Evolutionary conservation across 1,284 basidiomycete genomes (phyloP).

Genomic region (Leccinum pachyderme): DNA sequence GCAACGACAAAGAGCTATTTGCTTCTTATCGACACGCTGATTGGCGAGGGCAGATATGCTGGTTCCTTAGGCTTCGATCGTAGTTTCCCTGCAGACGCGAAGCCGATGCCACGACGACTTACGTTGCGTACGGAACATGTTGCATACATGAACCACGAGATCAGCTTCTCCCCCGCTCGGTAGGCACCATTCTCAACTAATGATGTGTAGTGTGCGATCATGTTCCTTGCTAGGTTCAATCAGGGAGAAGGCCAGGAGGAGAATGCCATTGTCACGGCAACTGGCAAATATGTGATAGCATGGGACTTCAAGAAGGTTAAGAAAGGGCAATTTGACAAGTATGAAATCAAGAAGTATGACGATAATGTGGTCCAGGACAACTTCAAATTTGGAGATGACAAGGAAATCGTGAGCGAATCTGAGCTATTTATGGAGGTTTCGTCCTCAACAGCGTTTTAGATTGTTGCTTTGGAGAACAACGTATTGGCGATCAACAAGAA

Average conservation of each 20-base stretch:
- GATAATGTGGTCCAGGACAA: constrained; percentile 94
- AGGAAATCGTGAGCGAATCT: constrained; percentile 74
- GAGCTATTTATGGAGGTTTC: not conserved
- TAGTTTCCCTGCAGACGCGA: constrained; percentile 91
- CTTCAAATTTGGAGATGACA: constrained; percentile 94
- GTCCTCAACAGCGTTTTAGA: constrained; percentile 42
- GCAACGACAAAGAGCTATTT: constrained; percentile 96
- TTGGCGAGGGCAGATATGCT: constrained; percentile 86
- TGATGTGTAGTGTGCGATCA: not conserved
- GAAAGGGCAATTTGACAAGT: constrained; percentile 86
- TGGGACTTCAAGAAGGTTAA: constrained; percentile 98
- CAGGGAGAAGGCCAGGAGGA: constrained; percentile 84
- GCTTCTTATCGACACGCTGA: constrained; percentile 92
- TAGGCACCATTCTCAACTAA: constrained; percentile 32
- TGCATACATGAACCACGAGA: constrained; percentile 89
- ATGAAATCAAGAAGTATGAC: constrained; percentile 96
- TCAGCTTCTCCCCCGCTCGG: constrained; percentile 92
- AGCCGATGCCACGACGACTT: constrained; percentile 88
- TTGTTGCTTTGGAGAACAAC: constrained; percentile 94
- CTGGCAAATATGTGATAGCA: constrained; percentile 91
- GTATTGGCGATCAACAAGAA: constrained; percentile 95
- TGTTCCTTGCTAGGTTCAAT: constrained; percentile 71
- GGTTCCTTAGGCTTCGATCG: constrained; percentile 92
- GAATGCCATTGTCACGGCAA: constrained; percentile 95
- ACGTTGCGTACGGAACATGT: constrained; percentile 92